Percentiles rank a stretch among this genome's conserved stretches.
These are phyloP conservation scores for Retiboletus fuscus DNA, from an alignment of 1,284 basidiomycete species.

Conservation along the genomic window DNA sequence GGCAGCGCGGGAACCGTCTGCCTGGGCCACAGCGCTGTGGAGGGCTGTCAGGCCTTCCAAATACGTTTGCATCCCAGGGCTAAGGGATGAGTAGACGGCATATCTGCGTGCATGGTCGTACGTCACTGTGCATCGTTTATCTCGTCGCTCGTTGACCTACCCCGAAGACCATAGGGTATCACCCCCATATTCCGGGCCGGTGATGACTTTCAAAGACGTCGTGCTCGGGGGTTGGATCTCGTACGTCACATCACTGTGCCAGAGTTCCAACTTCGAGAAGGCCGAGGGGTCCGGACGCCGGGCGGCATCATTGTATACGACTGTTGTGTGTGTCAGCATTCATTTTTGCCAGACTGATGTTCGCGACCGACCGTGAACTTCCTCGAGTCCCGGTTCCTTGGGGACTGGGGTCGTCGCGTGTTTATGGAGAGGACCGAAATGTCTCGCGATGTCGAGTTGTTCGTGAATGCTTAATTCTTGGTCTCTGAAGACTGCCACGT, in stretches of 20 bases:
- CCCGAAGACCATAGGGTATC: slow-evolving; percentile 80
- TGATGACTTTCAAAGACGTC: slow-evolving; percentile 76
- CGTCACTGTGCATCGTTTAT: slow-evolving; percentile 16
- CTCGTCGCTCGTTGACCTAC: slow-evolving; percentile 46
- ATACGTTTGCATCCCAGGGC: slow-evolving; percentile 74
- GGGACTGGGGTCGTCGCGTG: slow-evolving; percentile 86
- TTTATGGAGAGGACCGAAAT: slow-evolving; percentile 85
- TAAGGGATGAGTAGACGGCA: slow-evolving; percentile 78
- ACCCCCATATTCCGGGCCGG: slow-evolving; percentile 72
- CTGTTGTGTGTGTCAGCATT: slow-evolving; percentile 48
- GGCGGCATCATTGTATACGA: slow-evolving; percentile 77
- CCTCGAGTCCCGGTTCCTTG: slow-evolving; percentile 75
- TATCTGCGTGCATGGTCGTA: slow-evolving; percentile 52
- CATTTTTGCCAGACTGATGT: background rate
- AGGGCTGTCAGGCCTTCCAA: slow-evolving; percentile 73
- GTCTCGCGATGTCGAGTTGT: slow-evolving; percentile 77
- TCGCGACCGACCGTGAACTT: slow-evolving; percentile 74
- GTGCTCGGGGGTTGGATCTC: slow-evolving; percentile 80
- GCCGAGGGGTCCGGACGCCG: slow-evolving; percentile 76
- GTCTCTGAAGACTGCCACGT: slow-evolving; percentile 71
- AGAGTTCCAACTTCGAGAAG: slow-evolving; percentile 77
- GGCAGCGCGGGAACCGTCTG: slow-evolving; percentile 72
- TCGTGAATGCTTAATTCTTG: slow-evolving; percentile 77
- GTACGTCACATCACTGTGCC: slow-evolving; percentile 86
- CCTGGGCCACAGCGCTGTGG: slow-evolving; percentile 77